A percentile compares a stretch with the other conserved stretches of the same genome.
Conservation (phyloP, 345 rosid species). For the Conringia planisiliqua region DNA sequence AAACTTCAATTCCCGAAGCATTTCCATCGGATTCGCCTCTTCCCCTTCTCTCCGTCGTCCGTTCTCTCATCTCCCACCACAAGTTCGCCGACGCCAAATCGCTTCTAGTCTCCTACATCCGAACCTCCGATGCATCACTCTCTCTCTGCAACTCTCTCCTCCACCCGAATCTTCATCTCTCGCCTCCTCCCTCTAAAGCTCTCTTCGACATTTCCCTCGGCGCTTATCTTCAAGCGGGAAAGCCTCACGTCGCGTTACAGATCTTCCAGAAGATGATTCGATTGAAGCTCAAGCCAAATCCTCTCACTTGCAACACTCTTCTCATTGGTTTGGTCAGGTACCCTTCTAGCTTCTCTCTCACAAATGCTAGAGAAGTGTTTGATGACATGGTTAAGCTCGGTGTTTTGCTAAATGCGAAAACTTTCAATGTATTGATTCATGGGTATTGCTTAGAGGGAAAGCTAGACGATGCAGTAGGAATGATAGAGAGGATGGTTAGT, state of each 20-base stretch:
- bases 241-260: slow-evolving; percentile 65
- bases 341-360: slow-evolving; percentile 56
- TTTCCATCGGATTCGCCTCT: slow-evolving; percentile 39
- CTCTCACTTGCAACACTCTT: slow-evolving; percentile 66
- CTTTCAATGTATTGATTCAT: slow-evolving; percentile 62
- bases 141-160: slow-evolving; percentile 52
- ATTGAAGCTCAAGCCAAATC: slow-evolving; percentile 50
- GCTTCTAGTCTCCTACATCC: slow-evolving; percentile 56
- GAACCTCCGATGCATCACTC: slow-evolving; percentile 40
- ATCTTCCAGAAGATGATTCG: slow-evolving; percentile 66
- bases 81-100: slow-evolving; percentile 68
- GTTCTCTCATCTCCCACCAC: slow-evolving; percentile 46
- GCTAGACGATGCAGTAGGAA: slow-evolving; percentile 45
- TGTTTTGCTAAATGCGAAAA: slow-evolving; percentile 44
- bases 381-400: slow-evolving; percentile 48
- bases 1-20: slow-evolving; percentile 39
- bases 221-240: slow-evolving; percentile 54
- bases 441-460: slow-evolving; percentile 71
- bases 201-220: slow-evolving; percentile 58
- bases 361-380: slow-evolving; percentile 50
- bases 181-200: slow-evolving; percentile 38
- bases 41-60: slow-evolving; percentile 60
- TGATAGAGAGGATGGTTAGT: slow-evolving; percentile 51
- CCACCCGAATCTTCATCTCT: slow-evolving; percentile 33
- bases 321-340: slow-evolving; percentile 60